Percentiles rank a stretch among this genome's conserved stretches.
Conservation (phyloP, 805 yeast species). For the Ogataea wickerhamii region DNA sequence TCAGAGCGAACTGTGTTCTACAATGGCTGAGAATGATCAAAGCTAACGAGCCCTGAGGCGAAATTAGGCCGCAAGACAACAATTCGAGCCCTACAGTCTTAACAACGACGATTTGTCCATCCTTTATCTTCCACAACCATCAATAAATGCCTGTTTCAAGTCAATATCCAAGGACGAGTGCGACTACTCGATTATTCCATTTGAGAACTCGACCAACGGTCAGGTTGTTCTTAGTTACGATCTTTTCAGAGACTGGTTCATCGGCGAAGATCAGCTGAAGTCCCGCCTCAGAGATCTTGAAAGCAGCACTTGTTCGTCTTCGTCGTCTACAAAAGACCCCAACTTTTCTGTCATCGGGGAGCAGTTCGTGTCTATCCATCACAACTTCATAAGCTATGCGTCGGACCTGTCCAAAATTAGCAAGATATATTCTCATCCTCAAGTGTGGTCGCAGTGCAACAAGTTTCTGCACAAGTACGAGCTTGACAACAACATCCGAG, state of each 20-base stretch:
- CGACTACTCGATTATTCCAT: slow-evolving; percentile 79
- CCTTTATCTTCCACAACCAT: slow-evolving; percentile 35
- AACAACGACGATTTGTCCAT: slow-evolving; percentile 16
- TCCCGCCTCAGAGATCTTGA: slow-evolving; percentile 11
- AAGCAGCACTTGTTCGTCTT: slow-evolving; percentile 10
- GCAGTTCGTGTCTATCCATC: slow-evolving; percentile 79
- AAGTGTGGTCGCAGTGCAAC: slow-evolving; percentile 93
- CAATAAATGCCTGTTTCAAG: slow-evolving; percentile 62
- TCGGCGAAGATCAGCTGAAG: slow-evolving; percentile 16
- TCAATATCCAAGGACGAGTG: slow-evolving; percentile 41
- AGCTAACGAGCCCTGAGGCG: background rate
- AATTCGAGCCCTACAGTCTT: slow-evolving; percentile 28
- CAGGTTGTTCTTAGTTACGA: slow-evolving; percentile 86
- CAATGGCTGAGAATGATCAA: too few relatives aligned
- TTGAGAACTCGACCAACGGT: slow-evolving; percentile 94
- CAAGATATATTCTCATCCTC: slow-evolving; percentile 87
- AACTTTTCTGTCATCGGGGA: slow-evolving; percentile 62
- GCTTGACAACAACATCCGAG: slow-evolving; percentile 30
- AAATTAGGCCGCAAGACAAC: slow-evolving; percentile 46
- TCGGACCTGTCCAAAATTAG: slow-evolving; percentile 42
- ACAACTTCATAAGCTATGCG: slow-evolving; percentile 58
- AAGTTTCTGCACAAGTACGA: slow-evolving; percentile 44
- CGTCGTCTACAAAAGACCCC: slow-evolving; percentile 23
- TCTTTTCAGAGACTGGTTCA: slow-evolving; percentile 64
- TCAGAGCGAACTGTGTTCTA: too few relatives aligned